Evolutionary conservation across 257 asterid genomes (phyloP).

Genomic region (Gentiana macrophylla): DNA sequence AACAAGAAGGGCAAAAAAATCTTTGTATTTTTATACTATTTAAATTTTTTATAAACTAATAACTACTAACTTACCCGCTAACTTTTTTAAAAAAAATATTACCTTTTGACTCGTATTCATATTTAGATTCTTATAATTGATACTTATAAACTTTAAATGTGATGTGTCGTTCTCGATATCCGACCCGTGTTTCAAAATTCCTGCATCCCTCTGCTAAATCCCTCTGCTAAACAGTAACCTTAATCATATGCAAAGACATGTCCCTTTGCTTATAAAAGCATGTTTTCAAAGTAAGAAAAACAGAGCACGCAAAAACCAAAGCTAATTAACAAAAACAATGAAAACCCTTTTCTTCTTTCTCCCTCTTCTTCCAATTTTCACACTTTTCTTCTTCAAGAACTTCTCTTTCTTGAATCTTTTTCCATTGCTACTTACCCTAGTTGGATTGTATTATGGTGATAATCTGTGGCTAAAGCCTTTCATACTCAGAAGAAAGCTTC

Average conservation of each 20-base stretch:
- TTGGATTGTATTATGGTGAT: conserved; percentile 18
- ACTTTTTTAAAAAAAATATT: too few relatives aligned
- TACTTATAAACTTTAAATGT: not conserved
- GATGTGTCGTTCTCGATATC: not conserved
- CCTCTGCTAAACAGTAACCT: too few relatives aligned
- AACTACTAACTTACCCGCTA: too few relatives aligned
- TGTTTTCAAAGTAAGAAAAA: not conserved
- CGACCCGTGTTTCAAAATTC: too few relatives aligned
- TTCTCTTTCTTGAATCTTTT: not conserved
- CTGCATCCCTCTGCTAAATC: too few relatives aligned
- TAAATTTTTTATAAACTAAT: too few relatives aligned
- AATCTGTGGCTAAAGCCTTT: conserved; percentile 33
- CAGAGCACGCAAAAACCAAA: conserved; percentile 5
- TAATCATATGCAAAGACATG: too few relatives aligned
- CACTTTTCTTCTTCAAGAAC: not conserved
- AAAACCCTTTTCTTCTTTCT: conserved; percentile 10
- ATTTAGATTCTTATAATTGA: too few relatives aligned
- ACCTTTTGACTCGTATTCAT: too few relatives aligned
- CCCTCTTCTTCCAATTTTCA: not conserved
- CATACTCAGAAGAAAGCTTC: conserved; percentile 38
- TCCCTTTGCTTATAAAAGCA: conserved; percentile 2
- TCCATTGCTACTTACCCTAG: conserved; percentile 5
- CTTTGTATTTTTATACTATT: too few relatives aligned
- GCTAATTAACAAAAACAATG: conserved; percentile 16
- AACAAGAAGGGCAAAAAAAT: too few relatives aligned